These are phyloP conservation scores for Metroxylon sagu DNA, from an alignment of 176 grass and related monocot species.

Conservation along the genomic window DNA sequence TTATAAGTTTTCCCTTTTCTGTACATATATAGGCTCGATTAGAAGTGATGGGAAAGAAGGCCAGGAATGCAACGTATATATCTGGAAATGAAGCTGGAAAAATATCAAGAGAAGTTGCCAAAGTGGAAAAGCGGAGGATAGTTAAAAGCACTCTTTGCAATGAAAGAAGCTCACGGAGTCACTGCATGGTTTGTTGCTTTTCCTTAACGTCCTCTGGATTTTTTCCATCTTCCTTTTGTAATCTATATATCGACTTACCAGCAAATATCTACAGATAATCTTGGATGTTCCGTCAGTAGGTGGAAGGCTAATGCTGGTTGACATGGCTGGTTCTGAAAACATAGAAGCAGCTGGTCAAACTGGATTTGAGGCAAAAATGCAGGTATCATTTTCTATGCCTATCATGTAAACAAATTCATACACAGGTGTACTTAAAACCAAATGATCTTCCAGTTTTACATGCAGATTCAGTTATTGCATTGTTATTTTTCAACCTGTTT, in stretches of 20 bases:
- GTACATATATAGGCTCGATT: slow-evolving; percentile 39
- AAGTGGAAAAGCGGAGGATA: slow-evolving; percentile 66
- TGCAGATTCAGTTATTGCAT: too few species aligned
- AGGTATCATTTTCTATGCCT: slow-evolving; percentile 25
- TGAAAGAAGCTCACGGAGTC: slow-evolving; percentile 79
- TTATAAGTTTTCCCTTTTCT: neutral
- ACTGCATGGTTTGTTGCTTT: slow-evolving; percentile 62
- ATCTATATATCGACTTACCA: neutral
- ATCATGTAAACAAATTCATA: too few species aligned
- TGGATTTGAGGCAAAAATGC: slow-evolving; percentile 94
- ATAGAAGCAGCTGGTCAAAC: slow-evolving; percentile 90
- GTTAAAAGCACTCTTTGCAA: slow-evolving; percentile 90
- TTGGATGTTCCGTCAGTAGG: slow-evolving; percentile 88
- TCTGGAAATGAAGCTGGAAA: slow-evolving; percentile 77
- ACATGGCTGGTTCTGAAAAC: slow-evolving; percentile 96
- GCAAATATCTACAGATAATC: slow-evolving; percentile 46
- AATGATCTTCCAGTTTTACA: too few species aligned
- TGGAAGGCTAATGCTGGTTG: slow-evolving; percentile 84
- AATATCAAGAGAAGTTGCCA: slow-evolving; percentile 74
- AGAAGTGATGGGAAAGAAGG: slow-evolving; percentile 86
- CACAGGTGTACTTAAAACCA: too few species aligned
- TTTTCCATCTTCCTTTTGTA: too few species aligned
- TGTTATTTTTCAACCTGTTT: too few species aligned
- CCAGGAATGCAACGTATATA: slow-evolving; percentile 80
- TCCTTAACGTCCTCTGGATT: too few species aligned